phyloP scores from a whole-genome alignment of 176 grass and related monocot genomes.

The Thinopyrum elongatum region DNA sequence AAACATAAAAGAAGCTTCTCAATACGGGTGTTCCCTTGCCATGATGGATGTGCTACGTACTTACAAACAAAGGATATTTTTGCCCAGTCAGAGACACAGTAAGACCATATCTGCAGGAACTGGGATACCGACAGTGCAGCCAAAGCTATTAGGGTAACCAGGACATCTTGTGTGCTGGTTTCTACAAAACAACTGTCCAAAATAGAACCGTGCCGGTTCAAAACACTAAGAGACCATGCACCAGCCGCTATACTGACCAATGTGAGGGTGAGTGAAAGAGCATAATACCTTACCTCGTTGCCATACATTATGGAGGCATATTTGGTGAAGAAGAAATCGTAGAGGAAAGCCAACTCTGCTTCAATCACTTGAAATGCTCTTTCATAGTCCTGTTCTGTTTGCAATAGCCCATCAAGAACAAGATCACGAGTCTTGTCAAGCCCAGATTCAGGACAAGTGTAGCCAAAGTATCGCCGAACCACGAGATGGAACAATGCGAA shows the following conservation, averaged over 20 bases:
- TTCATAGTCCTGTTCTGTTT: not conserved
- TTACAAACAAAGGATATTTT: not conserved
- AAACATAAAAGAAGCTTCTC: not conserved
- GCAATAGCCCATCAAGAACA: not conserved
- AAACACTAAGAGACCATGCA: not conserved
- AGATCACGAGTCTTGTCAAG: not conserved
- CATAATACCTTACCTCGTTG: not conserved
- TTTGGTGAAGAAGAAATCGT: constrained; percentile 6
- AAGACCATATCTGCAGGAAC: not conserved
- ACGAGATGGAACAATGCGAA: not conserved
- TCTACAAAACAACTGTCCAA: not conserved
- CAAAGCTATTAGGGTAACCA: not conserved
- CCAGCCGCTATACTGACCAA: not conserved
- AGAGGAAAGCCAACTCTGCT: not conserved
- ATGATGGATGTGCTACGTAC: not conserved
- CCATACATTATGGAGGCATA: not conserved
- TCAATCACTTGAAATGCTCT: constrained; percentile 16
- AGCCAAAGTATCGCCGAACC: constrained; percentile 3
- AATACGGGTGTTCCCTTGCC: not conserved
- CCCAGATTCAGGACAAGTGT: not conserved
- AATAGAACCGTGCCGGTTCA: not conserved
- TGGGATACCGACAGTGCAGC: not conserved
- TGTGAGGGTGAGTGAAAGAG: not conserved
- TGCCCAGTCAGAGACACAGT: not conserved
- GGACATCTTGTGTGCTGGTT: not conserved